Percentiles rank a stretch among this genome's conserved stretches.
These are phyloP conservation scores for Heliosperma pusillum DNA, from an alignment of 148 eudicot species.

Conservation along the genomic window DNA sequence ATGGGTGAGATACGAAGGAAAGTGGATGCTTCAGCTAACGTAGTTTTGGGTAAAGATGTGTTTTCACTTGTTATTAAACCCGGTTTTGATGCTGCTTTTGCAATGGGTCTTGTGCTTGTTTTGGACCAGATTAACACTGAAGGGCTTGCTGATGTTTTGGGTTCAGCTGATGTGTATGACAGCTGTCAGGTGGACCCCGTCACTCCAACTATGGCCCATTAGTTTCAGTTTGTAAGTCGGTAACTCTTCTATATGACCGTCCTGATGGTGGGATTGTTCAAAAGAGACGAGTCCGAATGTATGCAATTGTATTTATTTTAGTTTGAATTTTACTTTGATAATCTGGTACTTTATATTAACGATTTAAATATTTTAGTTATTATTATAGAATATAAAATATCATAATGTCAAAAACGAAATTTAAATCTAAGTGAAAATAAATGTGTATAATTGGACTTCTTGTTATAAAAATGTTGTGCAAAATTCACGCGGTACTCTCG, in stretches of 20 bases:
- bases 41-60: conserved; percentile 74
- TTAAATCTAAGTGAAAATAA: too few relatives aligned
- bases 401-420: too few relatives aligned
- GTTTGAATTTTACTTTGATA: too few relatives aligned
- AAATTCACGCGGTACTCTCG: too few relatives aligned
- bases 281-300: not conserved
- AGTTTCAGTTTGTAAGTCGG: not conserved
- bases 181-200: not conserved
- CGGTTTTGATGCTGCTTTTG: conserved; percentile 78
- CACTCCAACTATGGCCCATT: conserved; percentile 12
- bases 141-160: conserved; percentile 25
- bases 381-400: too few relatives aligned
- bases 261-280: not conserved
- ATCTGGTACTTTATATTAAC: too few relatives aligned
- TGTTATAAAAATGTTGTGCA: too few relatives aligned
- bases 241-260: not conserved
- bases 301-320: not conserved
- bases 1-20: conserved; percentile 82
- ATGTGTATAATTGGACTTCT: too few relatives aligned
- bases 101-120: conserved; percentile 74
- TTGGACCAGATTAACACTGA: conserved; percentile 66
- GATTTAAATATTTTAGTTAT: too few relatives aligned
- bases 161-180: conserved; percentile 19
- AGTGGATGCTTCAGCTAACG: conserved; percentile 62
- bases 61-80: conserved; percentile 53